phyloP scores from a whole-genome alignment of 2,329 filamentous ascomycete species.

The Fusarium continuum region DNA sequence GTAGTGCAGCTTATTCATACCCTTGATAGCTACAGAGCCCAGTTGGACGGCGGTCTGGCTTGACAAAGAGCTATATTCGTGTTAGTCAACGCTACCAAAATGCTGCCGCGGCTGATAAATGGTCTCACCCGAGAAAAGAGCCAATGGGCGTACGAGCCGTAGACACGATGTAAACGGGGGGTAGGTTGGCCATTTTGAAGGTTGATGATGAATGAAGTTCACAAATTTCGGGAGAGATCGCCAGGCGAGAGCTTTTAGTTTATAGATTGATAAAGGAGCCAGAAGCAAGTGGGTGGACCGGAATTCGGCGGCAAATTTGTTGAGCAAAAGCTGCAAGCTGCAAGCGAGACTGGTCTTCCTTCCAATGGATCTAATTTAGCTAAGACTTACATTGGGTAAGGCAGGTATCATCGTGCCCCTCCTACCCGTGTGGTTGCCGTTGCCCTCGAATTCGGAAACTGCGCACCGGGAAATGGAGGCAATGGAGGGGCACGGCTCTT shows the following conservation, averaged over 20 bases:
- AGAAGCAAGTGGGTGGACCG: conserved; percentile 14
- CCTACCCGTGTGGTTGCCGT: conserved; percentile 8
- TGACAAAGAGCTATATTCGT: conserved; percentile 76
- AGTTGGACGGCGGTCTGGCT: conserved; percentile 87
- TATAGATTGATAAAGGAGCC: conserved; percentile 23
- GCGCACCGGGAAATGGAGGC: conserved; percentile 22
- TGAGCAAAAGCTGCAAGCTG: conserved; percentile 19
- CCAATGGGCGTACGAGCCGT: conserved; percentile 90
- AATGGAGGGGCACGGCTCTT: conserved; percentile 41
- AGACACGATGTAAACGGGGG: conserved; percentile 95
- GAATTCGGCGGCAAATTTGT: conserved; percentile 37
- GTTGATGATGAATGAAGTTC: conserved; percentile 20
- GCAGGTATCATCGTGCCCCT: conserved; percentile 16
- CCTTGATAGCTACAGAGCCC: conserved; percentile 91
- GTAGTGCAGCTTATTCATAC: conserved; percentile 57
- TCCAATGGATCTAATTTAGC: conserved; percentile 11
- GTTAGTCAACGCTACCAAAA: conserved; percentile 28
- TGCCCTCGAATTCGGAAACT: conserved; percentile 30
- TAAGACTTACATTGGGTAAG: conserved; percentile 10
- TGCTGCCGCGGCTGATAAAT: neutral
- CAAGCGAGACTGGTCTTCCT: conserved; percentile 19
- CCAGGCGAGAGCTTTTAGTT: conserved; percentile 17
- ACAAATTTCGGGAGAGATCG: conserved; percentile 11
- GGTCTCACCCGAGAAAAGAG: conserved; percentile 84
- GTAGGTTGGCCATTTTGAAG: conserved; percentile 76